Conservation (phyloP, 2,329 filamentous ascomycete species). For the Colletotrichum sp. region DNA sequence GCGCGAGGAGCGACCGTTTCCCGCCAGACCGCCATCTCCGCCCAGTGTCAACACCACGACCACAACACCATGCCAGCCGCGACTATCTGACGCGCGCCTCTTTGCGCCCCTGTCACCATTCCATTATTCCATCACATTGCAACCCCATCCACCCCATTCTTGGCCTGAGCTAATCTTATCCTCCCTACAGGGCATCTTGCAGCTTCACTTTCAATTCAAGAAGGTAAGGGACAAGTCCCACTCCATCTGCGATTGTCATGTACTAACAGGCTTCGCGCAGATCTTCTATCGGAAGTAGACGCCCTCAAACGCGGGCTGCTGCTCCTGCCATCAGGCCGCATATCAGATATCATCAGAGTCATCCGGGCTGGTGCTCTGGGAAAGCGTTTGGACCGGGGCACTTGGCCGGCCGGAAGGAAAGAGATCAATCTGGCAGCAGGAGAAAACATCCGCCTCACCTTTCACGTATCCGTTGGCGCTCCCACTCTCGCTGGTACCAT, state of each 20-base stretch:
- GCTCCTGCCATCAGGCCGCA: neutral
- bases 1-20: neutral
- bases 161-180: conserved; percentile 30
- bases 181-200: conserved; percentile 78
- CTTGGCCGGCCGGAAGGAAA: neutral
- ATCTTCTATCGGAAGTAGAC: conserved; percentile 62
- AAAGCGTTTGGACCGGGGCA: neutral
- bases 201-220: conserved; percentile 98
- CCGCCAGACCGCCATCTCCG: neutral
- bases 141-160: conserved; percentile 24
- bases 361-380: neutral
- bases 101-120: neutral
- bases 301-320: neutral
- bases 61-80: neutral
- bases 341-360: conserved; percentile 4
- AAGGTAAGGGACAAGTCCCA: conserved; percentile 65
- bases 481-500: conserved; percentile 1
- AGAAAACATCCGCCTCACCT: neutral
- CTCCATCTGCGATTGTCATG: neutral
- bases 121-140: conserved; percentile 1
- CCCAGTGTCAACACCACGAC: neutral
- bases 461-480: neutral
- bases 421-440: neutral
- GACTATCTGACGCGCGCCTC: conserved; percentile 16
- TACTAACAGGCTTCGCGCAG: conserved; percentile 36